A percentile compares a stretch with the other conserved stretches of the same genome.
These are phyloP conservation scores for Sarocladiaceae sp. DNA, from an alignment of 2,329 filamentous ascomycete genomes.

Conservation along the genomic window DNA sequence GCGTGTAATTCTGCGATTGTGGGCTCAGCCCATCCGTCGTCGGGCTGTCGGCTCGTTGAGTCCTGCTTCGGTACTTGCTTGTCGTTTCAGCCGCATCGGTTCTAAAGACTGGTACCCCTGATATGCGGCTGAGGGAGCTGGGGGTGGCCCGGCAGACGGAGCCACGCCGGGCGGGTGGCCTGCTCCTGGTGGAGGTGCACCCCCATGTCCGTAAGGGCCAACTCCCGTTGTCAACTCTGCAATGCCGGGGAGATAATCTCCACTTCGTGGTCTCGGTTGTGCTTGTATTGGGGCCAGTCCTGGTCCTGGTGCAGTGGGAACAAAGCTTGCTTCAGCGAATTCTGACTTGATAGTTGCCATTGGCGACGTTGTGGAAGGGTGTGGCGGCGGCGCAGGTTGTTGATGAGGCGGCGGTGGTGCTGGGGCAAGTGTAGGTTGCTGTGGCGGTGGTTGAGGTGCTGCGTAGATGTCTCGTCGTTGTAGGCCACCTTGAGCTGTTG, in stretches of 20 bases:
- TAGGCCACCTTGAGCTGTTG: conserved; percentile 29
- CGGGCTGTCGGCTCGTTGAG: conserved; percentile 28
- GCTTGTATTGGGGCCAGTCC: conserved; percentile 51
- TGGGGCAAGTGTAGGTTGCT: conserved; percentile 15
- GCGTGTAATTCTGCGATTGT: no score
- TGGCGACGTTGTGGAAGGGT: conserved; percentile 19
- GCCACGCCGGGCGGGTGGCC: not conserved
- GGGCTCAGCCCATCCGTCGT: conserved; percentile 21
- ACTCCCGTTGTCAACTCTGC: conserved; percentile 61
- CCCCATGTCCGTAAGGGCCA: conserved; percentile 46
- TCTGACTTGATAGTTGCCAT: conserved; percentile 2
- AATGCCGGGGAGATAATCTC: conserved; percentile 53
- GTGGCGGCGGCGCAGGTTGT: conserved; percentile 2
- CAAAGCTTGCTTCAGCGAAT: not conserved
- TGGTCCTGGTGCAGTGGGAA: conserved; percentile 23
- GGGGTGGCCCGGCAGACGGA: not conserved
- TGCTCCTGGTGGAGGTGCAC: conserved; percentile 23
- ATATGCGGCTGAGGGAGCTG: conserved; percentile 22
- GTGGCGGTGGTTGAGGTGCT: conserved; percentile 23
- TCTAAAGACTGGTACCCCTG: conserved; percentile 32
- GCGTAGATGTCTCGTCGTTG: conserved; percentile 34
- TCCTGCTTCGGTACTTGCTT: conserved; percentile 41
- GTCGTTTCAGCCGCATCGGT: conserved; percentile 43
- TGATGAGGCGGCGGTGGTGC: conserved; percentile 6
- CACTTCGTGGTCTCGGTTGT: conserved; percentile 32